Base-by-base conservation (phyloP, 2,329 filamentous ascomycete genomes). In the Colletotrichum cuscutae region DNA sequence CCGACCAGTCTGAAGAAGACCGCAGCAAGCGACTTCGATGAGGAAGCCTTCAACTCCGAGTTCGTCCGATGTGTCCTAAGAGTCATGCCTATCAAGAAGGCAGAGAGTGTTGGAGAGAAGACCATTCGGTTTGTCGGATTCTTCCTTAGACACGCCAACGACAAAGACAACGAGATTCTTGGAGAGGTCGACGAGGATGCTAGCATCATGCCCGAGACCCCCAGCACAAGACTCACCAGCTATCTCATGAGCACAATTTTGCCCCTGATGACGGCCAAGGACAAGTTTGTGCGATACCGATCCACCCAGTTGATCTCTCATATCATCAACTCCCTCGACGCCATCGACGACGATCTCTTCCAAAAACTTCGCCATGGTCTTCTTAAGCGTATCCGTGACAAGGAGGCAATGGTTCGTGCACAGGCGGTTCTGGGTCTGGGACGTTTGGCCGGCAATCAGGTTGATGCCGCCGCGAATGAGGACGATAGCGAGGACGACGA, bases 371-470 rank as follows among this genome's bases (percentile, higher is more conserved):
- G 94, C 65, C 89, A 94, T 65, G 93, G 93, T 0, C 86, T 99
- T 49, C 85, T 97, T 57, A 97, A 94, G 83, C 90, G 97, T 42
- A 92, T 98, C 63, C 91, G 95, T 76, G 97, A 99, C 83, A 98
- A 98, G 83, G 97, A 99, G 81, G 90, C 95, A 7, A 94, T 95
- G 80, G 95, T 99, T 9, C 91, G 97, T 72, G 92, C 97, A 6
- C 97, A 99, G 81, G 97, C 97, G 7, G 95, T 98, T 1, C 87
- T 98, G 74, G 96, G 95, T 5, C 87, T 99, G n/a, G 94, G 94
- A 7, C 90, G 95, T 37, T 86, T 98, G 64, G 94, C 95, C 7
- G 93, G 92, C 26, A 94, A 95, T 77, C 91, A 93, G 76, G 89
- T 92, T 5, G 93, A 94, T 68, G 93, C 91, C 12, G 90, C 90